Evolutionary conservation across 2,329 filamentous ascomycete species (phyloP), one percentile per base, ranked within the genome.

Genomic region (Paecilomyces sp.): DNA sequence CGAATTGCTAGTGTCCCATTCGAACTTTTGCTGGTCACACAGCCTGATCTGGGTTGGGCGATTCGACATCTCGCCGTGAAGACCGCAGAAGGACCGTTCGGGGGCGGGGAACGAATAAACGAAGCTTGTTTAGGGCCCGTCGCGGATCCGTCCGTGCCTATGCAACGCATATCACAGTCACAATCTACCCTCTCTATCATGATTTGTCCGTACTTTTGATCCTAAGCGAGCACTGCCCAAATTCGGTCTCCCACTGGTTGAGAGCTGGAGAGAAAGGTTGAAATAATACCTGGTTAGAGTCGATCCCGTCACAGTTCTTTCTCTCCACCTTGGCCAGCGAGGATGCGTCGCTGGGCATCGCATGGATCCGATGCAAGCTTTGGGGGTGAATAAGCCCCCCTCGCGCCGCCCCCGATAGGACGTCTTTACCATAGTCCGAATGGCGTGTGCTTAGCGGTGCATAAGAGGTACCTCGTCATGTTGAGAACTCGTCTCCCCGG

Each of bases 141-240:
- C 67, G 62, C 64, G 64, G 58, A 34, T 11, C 56, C 57, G 65
- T 53, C 28, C 13, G 51, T 30, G 22, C 51, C 51, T 28, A 53
- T 72, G 70, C 71, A 72, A 61, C 33, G 3, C 51, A 41, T 57
- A 64, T 73, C 71, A 73, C 71, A 72, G 57, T 74, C 70, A 72
- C 71, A 69, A 50, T 59, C 47, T 41, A 58, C 55, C 11, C 58
- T 64, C 64, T 61, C 66, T 67, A 70, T 64, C 7, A 25, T 34
- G 41, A 47, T 34, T 57, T 18, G 36, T 15, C n/a, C 56, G 25
- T 24, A 33, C 56, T 57, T 47, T 28, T 57, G 51, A 30, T 53
- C 51, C n/a, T 3, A 25, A 30, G 22, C 8, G 22, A 53, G 22
- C 8, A 15, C 11, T 25, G 22, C n/a, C 15, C 24, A 25, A 28